Percentiles rank a stretch among this genome's conserved stretches.
phyloP scores from a whole-genome alignment of 495 filamentous ascomycete species.

The Aspergillus conjunctus region DNA sequence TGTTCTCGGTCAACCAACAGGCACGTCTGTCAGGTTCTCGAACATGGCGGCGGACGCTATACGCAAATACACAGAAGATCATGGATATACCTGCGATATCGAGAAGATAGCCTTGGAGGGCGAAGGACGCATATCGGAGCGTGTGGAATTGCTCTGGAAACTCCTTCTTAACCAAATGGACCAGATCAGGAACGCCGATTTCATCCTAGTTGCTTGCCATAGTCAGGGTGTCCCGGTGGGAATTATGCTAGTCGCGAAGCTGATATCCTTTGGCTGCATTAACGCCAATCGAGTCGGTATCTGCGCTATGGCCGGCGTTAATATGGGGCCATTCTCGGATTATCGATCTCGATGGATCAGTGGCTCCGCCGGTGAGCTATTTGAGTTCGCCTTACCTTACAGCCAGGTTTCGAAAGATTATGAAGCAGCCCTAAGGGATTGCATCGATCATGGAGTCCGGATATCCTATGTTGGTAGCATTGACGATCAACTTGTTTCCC shows the following conservation, averaged over 20 bases:
- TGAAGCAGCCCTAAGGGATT: constrained; percentile 68
- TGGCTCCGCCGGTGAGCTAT: constrained; percentile 86
- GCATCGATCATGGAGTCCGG: constrained; percentile 75
- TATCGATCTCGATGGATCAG: constrained; percentile 83
- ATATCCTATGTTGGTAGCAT: constrained; percentile 89
- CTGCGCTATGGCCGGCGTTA: constrained; percentile 95
- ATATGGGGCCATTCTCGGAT: constrained; percentile 85
- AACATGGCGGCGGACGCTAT: constrained; percentile 85
- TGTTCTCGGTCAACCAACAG: constrained; percentile 90
- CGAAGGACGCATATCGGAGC: constrained; percentile 92
- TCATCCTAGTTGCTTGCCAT: constrained; percentile 87
- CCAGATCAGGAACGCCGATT: constrained; percentile 81
- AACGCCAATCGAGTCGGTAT: constrained; percentile 70
- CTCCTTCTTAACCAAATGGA: constrained; percentile 93
- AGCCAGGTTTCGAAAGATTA: constrained; percentile 83
- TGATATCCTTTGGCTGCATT: constrained; percentile 79
- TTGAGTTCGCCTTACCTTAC: constrained; percentile 81
- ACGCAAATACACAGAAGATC: constrained; percentile 71
- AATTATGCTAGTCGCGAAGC: constrained; percentile 88
- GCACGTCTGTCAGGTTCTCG: constrained; percentile 91
- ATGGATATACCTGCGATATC: constrained; percentile 67
- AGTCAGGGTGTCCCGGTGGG: constrained; percentile 94
- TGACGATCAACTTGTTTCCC: constrained; percentile 91
- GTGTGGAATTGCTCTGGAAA: constrained; percentile 92
- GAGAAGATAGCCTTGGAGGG: constrained; percentile 94